Evolutionary conservation across 495 filamentous ascomycete species (phyloP).

Genomic region (Talaromyces trachyspermus): DNA sequence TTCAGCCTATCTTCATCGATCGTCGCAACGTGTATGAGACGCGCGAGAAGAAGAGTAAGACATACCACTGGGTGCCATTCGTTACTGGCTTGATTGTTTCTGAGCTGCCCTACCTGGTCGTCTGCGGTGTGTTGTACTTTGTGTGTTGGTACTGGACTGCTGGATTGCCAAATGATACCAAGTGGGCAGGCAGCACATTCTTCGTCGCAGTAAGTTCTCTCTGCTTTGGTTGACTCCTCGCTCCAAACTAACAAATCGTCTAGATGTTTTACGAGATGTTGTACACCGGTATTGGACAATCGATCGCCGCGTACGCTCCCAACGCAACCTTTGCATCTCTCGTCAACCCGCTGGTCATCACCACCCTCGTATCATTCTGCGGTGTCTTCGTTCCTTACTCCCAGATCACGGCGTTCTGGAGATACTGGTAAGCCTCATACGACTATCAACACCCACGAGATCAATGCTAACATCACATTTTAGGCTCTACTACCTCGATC

Average conservation of each 20-base stretch:
- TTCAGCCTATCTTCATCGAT: slow-evolving; percentile 47
- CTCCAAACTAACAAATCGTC: too few species aligned
- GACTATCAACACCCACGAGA: too few species aligned
- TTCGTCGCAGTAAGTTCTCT: slow-evolving; percentile 47
- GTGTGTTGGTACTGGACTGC: slow-evolving; percentile 46
- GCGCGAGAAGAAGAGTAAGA: slow-evolving; percentile 45
- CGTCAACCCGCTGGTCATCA: slow-evolving; percentile 49
- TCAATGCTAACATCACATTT: too few species aligned
- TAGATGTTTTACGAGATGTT: slow-evolving; percentile 49
- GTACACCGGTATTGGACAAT: slow-evolving; percentile 53
- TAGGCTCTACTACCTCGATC: slow-evolving; percentile 67
- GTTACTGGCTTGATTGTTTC: slow-evolving; percentile 41
- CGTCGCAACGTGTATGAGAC: slow-evolving; percentile 48
- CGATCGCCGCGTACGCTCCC: slow-evolving; percentile 52
- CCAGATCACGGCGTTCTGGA: slow-evolving; percentile 51
- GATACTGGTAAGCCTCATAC: too few species aligned
- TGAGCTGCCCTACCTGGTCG: slow-evolving; percentile 44
- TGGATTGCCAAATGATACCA: slow-evolving; percentile 28
- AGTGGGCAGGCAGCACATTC: slow-evolving; percentile 45
- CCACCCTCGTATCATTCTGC: slow-evolving; percentile 50
- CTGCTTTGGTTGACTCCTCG: too few species aligned
- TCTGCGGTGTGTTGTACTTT: slow-evolving; percentile 44
- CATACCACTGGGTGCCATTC: slow-evolving; percentile 51
- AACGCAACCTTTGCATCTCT: slow-evolving; percentile 48
- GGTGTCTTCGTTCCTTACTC: slow-evolving; percentile 34